Evolutionary conservation across 2,329 filamentous ascomycete genomes (phyloP), one percentile per base, ranked within the genome.

Genomic region (Calonectria pauciramosa): DNA sequence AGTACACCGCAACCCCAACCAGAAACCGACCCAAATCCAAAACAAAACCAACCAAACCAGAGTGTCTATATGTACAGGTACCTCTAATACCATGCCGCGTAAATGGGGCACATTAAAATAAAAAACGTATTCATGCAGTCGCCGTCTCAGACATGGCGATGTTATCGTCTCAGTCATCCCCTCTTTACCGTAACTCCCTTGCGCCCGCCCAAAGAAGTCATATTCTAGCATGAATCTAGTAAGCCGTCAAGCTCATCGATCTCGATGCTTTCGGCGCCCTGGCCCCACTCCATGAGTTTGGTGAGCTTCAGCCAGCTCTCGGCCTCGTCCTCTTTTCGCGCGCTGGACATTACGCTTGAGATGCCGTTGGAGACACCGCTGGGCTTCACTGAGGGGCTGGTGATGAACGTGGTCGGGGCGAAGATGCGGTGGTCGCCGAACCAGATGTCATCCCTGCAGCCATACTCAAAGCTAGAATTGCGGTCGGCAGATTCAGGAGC

Each of bases 191-290:
- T 70, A 72, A 78, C 75, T 76, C 77, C 72, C 38, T 72, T 77
- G 77, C 78, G 76, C 76, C 79, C 44, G 64, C 66, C 71, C 68
- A 76, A 70, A 73, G 68, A 73, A 73, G 68, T 67, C 59, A 73
- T 47, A 13, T 69, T 89, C 52, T 86, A 95, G 84, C 92, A 95
- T 79, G 91, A 93, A 82, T 94, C 93, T 81, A 98, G 91, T 83
- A 98, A 91, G 80, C 94, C 92, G 82, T 99, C 96, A 30, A 99
- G 92, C 88, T 99, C 97, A 60, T 98, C 95, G 64, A 99, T 91
- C 84, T 97, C 96, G 79, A 99, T 93, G 77, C 93, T 94, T 87
- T 99, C 97, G 1, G 96, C 96, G 83, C 93, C 95, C 83, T 90
- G 90, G 82, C 94, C 93, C 86, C 91, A 91, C 79, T 92, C 85